phyloP scores from a whole-genome alignment of 129 eudicot genomes.

The Lactuca sativa region DNA sequence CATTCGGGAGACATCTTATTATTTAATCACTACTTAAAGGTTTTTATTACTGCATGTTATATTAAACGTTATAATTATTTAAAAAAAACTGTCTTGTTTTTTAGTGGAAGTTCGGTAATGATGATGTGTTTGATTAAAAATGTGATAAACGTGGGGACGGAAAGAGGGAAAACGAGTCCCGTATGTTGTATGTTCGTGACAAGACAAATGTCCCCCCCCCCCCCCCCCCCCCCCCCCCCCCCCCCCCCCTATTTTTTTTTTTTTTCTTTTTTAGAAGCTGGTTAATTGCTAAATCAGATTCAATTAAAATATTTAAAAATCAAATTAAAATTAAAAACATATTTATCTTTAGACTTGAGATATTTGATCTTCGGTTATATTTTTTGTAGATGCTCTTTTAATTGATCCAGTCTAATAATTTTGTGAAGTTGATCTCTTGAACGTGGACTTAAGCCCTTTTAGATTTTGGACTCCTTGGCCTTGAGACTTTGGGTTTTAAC shows the following conservation, averaged over 20 bases:
- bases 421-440: not conserved
- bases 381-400: too few relatives aligned
- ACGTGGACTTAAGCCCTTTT: not conserved
- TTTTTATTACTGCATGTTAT: not conserved
- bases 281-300: not conserved
- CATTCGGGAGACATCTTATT: not conserved
- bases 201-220: too few relatives aligned
- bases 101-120: not conserved
- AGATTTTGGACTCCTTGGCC: not conserved
- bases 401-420: not conserved
- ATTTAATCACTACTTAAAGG: not conserved
- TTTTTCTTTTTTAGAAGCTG: not conserved
- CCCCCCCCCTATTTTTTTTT: too few relatives aligned
- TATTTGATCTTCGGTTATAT: too few relatives aligned
- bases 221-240: too few relatives aligned
- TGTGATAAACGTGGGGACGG: conserved; percentile 21
- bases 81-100: not conserved
- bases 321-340: not conserved
- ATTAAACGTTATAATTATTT: not conserved
- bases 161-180: conserved; percentile 29
- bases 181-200: conserved; percentile 1
- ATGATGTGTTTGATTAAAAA: conserved; percentile 1
- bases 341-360: too few relatives aligned
- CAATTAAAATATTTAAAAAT: too few relatives aligned
- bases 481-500: not conserved